Evolutionary conservation across 306 rosid genomes (phyloP), one percentile per base, ranked within the genome.

Genomic region (Prunus campanulata): DNA sequence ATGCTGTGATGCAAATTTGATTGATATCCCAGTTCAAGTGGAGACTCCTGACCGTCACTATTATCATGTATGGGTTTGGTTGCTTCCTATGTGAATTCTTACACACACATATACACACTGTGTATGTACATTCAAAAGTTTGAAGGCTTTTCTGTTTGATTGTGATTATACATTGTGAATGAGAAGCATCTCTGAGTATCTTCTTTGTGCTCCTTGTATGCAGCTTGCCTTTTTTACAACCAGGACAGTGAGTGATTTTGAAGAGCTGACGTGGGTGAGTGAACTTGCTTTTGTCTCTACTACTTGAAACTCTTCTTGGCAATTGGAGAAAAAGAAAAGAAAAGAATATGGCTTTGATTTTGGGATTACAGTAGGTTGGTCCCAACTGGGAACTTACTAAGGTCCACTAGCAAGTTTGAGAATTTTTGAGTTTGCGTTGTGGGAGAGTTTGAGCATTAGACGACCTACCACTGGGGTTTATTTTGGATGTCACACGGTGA

Each of bases 21-120:
- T 89, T 62, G 98, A 89, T 76, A 77, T 94, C 74, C 98, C 97
- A 2, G 93, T 94, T 76, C 97, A 94, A 90, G 95, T 91, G 67
- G 98, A 94, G 86, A 90, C 94, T 47, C 98, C 97, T 32, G 98
- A 94, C 79, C 98, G 85, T 52, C 98, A 94, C 78, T 94, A 91
- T 72, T 94, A 94, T 79, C 98, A 89, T 83, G 98, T 91, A 87
- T 69, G 80, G 24, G 24, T 78, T 72, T 50, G 16, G 39, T 62
- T 27, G 64, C 73, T 73, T 72, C 61, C 22, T 67, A 63, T 54
- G 57, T 46, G 30, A 5, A 18, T 6, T 44, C 59, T 79, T 66
- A 25, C 72, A 47, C 48, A 51, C 62, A 27, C 47, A 15, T 24
- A 46, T 14, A 46, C 20, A 20, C 35, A n/a, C 20, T 32, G 4